Evolutionary conservation across 345 rosid species (phyloP).

Genomic region (Erodium maritimum): DNA sequence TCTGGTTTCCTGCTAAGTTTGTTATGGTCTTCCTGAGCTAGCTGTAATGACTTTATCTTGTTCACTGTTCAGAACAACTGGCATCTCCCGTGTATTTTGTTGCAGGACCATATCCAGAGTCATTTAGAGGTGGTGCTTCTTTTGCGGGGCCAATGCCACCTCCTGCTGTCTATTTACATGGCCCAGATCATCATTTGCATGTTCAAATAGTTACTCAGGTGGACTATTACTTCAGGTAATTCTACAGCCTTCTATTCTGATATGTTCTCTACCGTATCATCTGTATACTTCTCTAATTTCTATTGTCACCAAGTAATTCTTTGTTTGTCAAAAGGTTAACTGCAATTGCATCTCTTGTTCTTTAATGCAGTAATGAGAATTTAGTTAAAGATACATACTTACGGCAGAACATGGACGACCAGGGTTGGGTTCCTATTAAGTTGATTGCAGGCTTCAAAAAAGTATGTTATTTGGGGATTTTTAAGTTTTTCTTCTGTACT

Average conservation of each 20-base stretch:
- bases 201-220: slow-evolving; percentile 49
- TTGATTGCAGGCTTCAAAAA: slow-evolving; percentile 73
- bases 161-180: slow-evolving; percentile 31
- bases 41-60: slow-evolving; percentile 16
- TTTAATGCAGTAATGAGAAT: slow-evolving; percentile 63
- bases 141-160: slow-evolving; percentile 34
- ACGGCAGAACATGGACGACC: slow-evolving; percentile 77
- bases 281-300: background rate
- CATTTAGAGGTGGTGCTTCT: slow-evolving; percentile 22
- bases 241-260: slow-evolving; percentile 8
- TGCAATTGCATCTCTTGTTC: slow-evolving; percentile 8
- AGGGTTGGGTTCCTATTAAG: slow-evolving; percentile 66
- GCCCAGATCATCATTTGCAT: slow-evolving; percentile 43
- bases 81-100: slow-evolving; percentile 16
- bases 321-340: too few relatives aligned
- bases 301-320: background rate
- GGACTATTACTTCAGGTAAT: slow-evolving; percentile 82
- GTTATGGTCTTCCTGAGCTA: background rate
- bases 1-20: background rate
- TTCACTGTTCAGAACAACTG: slow-evolving; percentile 43
- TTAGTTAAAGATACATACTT: slow-evolving; percentile 62
- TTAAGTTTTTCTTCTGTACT: background rate
- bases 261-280: slow-evolving; percentile 1
- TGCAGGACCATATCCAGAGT: background rate
- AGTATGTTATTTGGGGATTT: slow-evolving; percentile 35